A percentile compares a stretch with the other conserved stretches of the same genome.
phyloP scores from a whole-genome alignment of 1,284 basidiomycete species.

The Ceraceosorus guamensis region DNA sequence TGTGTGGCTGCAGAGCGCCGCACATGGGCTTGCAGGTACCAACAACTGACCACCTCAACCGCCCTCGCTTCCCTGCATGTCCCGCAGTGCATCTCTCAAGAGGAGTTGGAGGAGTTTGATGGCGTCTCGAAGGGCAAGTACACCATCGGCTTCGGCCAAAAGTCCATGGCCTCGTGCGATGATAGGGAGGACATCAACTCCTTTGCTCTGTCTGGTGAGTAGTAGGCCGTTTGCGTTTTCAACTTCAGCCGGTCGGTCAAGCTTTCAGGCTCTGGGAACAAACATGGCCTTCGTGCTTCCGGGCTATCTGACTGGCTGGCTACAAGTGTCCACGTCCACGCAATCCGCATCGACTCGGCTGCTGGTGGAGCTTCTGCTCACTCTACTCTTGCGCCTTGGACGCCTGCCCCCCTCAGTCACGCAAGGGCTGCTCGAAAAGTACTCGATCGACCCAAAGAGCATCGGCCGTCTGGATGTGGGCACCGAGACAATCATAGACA shows the following conservation, averaged over 20 bases:
- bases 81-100: conserved; percentile 44
- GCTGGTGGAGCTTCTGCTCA: too few species aligned
- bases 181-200: conserved; percentile 97
- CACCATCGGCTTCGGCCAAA: conserved; percentile 96
- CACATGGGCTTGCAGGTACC: not conserved
- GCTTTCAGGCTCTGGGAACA: not conserved
- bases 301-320: not conserved
- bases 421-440: conserved; percentile 80
- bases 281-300: not conserved
- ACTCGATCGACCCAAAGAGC: conserved; percentile 88
- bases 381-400: not conserved
- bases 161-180: conserved; percentile 96
- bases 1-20: not conserved
- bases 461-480: conserved; percentile 97
- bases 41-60: not conserved
- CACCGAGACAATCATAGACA: conserved; percentile 99
- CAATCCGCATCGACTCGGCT: too few species aligned
- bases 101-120: conserved; percentile 72
- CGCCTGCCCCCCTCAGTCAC: conserved; percentile 39
- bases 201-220: conserved; percentile 82
- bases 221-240: too few species aligned
- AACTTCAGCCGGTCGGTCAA: conserved; percentile 2
- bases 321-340: too few species aligned
- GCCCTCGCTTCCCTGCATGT: too few species aligned
- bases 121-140: conserved; percentile 94